phyloP scores from a whole-genome alignment of 1,139 yeast species.

The Taphrina communis region DNA sequence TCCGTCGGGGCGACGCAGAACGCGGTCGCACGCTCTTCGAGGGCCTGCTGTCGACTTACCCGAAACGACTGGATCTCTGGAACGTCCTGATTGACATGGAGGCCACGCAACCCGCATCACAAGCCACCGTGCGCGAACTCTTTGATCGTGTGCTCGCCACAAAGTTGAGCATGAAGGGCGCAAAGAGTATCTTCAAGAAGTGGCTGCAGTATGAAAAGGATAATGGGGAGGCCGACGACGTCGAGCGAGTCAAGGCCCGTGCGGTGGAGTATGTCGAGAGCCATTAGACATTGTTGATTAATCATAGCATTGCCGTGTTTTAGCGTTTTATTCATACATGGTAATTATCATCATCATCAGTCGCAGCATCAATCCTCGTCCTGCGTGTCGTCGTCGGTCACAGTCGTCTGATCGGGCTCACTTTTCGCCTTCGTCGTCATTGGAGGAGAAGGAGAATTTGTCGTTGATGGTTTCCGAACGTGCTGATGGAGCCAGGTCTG shows the following conservation, averaged over 20 bases:
- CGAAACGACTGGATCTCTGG: constrained; percentile 93
- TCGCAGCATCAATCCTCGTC: neutral
- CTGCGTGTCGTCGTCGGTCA: constrained; percentile 3
- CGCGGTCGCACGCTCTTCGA: constrained; percentile 94
- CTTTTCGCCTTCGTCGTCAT: neutral
- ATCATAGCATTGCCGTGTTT: neutral
- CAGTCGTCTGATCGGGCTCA: too few species aligned
- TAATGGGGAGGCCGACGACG: constrained; percentile 68
- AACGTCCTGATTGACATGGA: constrained; percentile 93
- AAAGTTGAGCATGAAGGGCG: constrained; percentile 86
- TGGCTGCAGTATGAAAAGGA: constrained; percentile 70
- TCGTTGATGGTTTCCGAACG: neutral
- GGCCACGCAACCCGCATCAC: constrained; percentile 67
- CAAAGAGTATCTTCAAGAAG: constrained; percentile 90
- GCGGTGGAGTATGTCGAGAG: constrained; percentile 74
- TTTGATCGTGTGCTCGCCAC: constrained; percentile 77
- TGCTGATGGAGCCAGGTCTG: constrained; percentile 7
- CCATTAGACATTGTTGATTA: neutral
- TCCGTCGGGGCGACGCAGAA: constrained; percentile 83
- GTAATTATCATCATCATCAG: neutral
- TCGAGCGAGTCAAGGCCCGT: constrained; percentile 86
- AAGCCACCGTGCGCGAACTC: constrained; percentile 64
- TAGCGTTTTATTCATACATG: neutral
- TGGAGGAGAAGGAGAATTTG: neutral
- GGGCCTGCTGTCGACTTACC: constrained; percentile 86